A percentile compares a stretch with the other conserved stretches of the same genome.
These are phyloP conservation scores for Hyaloscypha finlandica DNA, from an alignment of 495 filamentous ascomycete genomes.

Conservation along the genomic window DNA sequence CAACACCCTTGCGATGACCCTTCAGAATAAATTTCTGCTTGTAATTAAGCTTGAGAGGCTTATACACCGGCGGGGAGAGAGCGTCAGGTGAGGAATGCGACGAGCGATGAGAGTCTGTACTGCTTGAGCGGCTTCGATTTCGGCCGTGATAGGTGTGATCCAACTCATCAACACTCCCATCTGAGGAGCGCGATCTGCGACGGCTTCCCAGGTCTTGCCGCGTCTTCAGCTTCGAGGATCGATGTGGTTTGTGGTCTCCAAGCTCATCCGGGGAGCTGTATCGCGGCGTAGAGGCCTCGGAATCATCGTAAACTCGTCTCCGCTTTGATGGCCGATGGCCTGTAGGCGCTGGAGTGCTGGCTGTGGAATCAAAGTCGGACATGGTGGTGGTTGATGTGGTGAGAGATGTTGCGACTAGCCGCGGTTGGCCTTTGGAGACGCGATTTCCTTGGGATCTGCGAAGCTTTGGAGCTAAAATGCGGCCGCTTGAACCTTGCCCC, in stretches of 20 bases:
- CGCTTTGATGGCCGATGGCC: slow-evolving; percentile 24
- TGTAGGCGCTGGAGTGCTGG: slow-evolving; percentile 26
- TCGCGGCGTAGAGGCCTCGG: slow-evolving; percentile 36
- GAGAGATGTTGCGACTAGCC: neutral
- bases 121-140: slow-evolving; percentile 24
- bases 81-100: slow-evolving; percentile 31
- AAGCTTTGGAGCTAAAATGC: neutral
- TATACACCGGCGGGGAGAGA: slow-evolving; percentile 32
- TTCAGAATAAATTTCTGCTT: slow-evolving; percentile 62
- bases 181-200: slow-evolving; percentile 38
- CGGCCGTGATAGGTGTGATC: slow-evolving; percentile 31
- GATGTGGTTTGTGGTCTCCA: slow-evolving; percentile 32
- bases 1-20: slow-evolving; percentile 77
- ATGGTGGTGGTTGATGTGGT: slow-evolving; percentile 31
- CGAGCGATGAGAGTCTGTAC: slow-evolving; percentile 32
- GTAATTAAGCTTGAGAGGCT: slow-evolving; percentile 51
- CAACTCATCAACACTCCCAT: slow-evolving; percentile 32
- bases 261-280: slow-evolving; percentile 58
- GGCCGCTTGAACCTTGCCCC: neutral
- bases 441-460: slow-evolving; percentile 1
- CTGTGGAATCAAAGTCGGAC: slow-evolving; percentile 38
- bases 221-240: slow-evolving; percentile 23
- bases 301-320: slow-evolving; percentile 31
- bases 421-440: slow-evolving; percentile 4
- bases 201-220: slow-evolving; percentile 23